Evolutionary conservation across 257 asterid genomes (phyloP), one percentile per base, ranked within the genome.

Genomic region (Rehmannia glutinosa): DNA sequence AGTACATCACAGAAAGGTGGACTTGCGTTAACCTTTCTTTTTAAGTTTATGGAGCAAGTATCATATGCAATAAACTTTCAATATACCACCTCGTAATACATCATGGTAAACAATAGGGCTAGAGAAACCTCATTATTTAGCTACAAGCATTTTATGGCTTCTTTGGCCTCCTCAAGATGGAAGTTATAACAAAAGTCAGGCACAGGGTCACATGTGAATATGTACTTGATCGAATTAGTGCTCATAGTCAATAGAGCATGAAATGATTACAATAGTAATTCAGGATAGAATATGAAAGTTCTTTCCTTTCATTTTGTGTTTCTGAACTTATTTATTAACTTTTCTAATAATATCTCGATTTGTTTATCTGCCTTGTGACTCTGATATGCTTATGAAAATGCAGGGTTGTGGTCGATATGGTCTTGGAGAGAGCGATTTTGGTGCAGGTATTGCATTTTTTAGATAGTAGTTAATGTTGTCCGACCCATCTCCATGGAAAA

Each of bases 321-420:
- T 28, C 28, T 47, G 16, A 30, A 15, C 15, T 36, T 65, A 33
- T 42, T 57, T 73, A 8, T 23, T 21, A 20, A 45, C 19, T 16
- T 43, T 71, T 62, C 13, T 24, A 0, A 15, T 13, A 36, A 17
- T 3, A 1, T 55, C 5, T 32, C 5, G 6, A n/a, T 49, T 58
- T 70, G 66, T 35, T n/a, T 16, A 57, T 62, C 36, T 30, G 25
- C 46, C 59, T 38, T 27, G 60, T 57, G 72, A 61, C 51, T 54
- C 11, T 8, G 4, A 2, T 16, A 41, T 64, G 16, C 56, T 27
- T 7, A 56, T 49, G 68, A 20, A 65, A 63, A 67, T 71, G 66
- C 78, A 92, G 98, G 98, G 95, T 55, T 84, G 88, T 60, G 95
- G 85, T 42, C 89, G 90, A 68, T 75, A 74, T 84, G 91, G 86